Percentiles rank a stretch among this genome's conserved stretches.
Evolutionary conservation across 2,329 filamentous ascomycete species (phyloP).

Genomic region (Myriangium duriaei): DNA sequence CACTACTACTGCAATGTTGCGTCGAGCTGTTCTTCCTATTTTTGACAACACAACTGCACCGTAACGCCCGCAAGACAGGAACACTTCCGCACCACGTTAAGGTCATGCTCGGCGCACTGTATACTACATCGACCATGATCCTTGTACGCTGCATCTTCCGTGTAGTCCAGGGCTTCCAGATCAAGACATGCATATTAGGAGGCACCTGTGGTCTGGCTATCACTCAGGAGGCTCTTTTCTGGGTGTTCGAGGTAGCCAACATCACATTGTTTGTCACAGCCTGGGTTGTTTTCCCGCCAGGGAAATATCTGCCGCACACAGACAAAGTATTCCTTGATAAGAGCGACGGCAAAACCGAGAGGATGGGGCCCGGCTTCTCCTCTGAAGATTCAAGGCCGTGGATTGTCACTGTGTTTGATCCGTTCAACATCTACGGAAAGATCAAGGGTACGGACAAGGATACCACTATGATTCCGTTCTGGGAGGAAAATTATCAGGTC

Average conservation of each 20-base stretch:
- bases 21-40: conserved; percentile 39
- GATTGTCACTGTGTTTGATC: conserved; percentile 18
- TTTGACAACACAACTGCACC: conserved; percentile 35
- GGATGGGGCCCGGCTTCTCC: conserved; percentile 19
- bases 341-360: conserved; percentile 39
- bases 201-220: conserved; percentile 26
- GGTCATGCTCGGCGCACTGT: conserved; percentile 34
- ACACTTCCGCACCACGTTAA: conserved; percentile 34
- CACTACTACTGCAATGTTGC: conserved; percentile 38
- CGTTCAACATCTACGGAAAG: conserved; percentile 19
- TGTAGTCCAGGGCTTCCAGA: conserved; percentile 36
- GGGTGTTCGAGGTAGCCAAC: conserved; percentile 40
- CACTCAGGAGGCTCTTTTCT: conserved; percentile 41
- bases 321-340: conserved; percentile 38
- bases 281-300: conserved; percentile 40
- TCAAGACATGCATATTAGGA: conserved; percentile 10
- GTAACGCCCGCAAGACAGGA: conserved; percentile 17
- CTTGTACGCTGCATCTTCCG: conserved; percentile 40
- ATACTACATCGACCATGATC: conserved; percentile 36
- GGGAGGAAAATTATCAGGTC: conserved; percentile 16
- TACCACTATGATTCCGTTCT: conserved; percentile 14
- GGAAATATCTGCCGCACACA: conserved; percentile 35
- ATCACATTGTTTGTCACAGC: conserved; percentile 41
- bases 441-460: conserved; percentile 16
- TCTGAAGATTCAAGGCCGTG: conserved; percentile 17